A percentile compares a stretch with the other conserved stretches of the same genome.
Conservation (phyloP, 345 rosid species). For the Citrus reticulata region DNA sequence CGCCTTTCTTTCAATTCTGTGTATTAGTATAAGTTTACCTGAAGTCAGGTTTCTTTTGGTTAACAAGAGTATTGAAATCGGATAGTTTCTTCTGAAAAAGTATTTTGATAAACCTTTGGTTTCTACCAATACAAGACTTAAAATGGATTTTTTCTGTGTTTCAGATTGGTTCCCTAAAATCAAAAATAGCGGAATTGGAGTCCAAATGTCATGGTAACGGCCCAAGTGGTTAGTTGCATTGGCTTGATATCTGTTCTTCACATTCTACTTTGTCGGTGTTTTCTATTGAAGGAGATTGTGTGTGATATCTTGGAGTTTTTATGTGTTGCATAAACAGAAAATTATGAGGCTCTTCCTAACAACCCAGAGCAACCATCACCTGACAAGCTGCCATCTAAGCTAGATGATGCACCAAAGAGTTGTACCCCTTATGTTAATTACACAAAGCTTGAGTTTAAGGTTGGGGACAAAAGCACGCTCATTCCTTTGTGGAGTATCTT, state of each 20-base stretch:
- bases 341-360: slow-evolving; percentile 23
- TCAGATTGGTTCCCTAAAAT: slow-evolving; percentile 66
- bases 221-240: slow-evolving; percentile 17
- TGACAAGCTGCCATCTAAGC: slow-evolving; percentile 26
- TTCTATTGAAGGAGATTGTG: background rate
- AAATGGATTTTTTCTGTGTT: slow-evolving; percentile 1
- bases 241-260: slow-evolving; percentile 19
- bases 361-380: slow-evolving; percentile 22
- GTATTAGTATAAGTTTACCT: background rate
- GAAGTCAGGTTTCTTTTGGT: background rate
- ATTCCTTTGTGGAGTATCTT: background rate
- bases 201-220: slow-evolving; percentile 29
- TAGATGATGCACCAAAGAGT: slow-evolving; percentile 40
- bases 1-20: background rate
- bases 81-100: background rate
- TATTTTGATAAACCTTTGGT: background rate
- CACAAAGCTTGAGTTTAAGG: slow-evolving; percentile 93
- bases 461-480: slow-evolving; percentile 7
- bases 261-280: slow-evolving; percentile 2
- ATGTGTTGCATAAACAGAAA: slow-evolving; percentile 36
- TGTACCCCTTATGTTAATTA: slow-evolving; percentile 79
- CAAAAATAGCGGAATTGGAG: slow-evolving; percentile 66
- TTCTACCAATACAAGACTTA: background rate
- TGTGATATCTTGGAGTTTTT: slow-evolving; percentile 4
- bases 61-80: background rate